phyloP scores from a whole-genome alignment of 495 filamentous ascomycete genomes.

The Wilcoxina mikolae region DNA sequence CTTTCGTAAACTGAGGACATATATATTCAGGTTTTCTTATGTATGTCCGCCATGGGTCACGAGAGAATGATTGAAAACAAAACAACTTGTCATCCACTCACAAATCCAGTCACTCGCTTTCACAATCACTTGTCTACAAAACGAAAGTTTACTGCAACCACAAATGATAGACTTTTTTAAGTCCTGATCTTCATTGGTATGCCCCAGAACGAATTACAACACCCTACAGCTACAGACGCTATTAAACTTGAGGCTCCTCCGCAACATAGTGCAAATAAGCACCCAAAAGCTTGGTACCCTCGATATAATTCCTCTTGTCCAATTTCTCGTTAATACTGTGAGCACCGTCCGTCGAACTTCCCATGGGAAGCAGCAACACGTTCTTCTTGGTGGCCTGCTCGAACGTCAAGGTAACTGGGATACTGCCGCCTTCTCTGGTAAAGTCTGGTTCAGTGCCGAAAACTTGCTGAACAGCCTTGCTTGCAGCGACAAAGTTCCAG shows the following conservation, averaged over 20 bases:
- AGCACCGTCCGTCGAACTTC: conserved; percentile 86
- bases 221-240: too few relatives aligned
- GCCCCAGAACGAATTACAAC: too few relatives aligned
- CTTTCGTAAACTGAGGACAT: too few relatives aligned
- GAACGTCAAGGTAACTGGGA: conserved; percentile 92
- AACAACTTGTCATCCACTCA: too few relatives aligned
- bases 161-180: too few relatives aligned
- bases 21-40: too few relatives aligned
- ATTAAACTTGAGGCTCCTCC: conserved; percentile 48
- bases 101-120: too few relatives aligned
- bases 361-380: conserved; percentile 89
- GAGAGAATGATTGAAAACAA: too few relatives aligned
- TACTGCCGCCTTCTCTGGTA: conserved; percentile 91
- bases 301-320: conserved; percentile 91
- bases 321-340: conserved; percentile 98
- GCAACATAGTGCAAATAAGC: conserved; percentile 95
- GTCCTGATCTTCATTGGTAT: too few relatives aligned
- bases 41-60: too few relatives aligned
- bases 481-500: conserved; percentile 91
- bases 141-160: too few relatives aligned
- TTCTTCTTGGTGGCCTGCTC: conserved; percentile 99
- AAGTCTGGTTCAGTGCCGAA: conserved; percentile 88
- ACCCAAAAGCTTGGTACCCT: conserved; percentile 89
- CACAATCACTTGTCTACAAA: too few relatives aligned
- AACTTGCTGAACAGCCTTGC: conserved; percentile 82